Evolutionary conservation across 768 basidiomycete species (phyloP).

Genomic region (Kwoniella mangroviensis): DNA sequence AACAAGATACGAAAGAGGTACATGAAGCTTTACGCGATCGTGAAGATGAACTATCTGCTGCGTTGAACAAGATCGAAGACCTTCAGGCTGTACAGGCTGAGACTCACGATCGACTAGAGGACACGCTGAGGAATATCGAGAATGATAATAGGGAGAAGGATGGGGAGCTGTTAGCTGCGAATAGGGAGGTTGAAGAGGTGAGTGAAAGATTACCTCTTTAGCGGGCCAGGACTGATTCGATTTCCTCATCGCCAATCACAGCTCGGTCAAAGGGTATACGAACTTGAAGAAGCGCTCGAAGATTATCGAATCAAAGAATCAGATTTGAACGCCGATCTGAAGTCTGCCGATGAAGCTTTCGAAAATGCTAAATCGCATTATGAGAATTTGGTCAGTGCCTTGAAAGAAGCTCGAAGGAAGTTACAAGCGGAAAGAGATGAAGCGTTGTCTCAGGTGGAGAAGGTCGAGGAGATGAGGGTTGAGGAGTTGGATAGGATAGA

Average conservation of each 20-base stretch:
- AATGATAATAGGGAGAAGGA: slow-evolving; percentile 79
- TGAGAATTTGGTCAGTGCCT: slow-evolving; percentile 73
- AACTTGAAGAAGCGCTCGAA: slow-evolving; percentile 85
- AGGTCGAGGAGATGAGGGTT: slow-evolving; percentile 25
- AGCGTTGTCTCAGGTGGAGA: slow-evolving; percentile 12
- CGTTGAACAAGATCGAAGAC: slow-evolving; percentile 73
- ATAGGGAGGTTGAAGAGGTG: slow-evolving; percentile 77
- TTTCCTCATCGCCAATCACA: slow-evolving; percentile 16
- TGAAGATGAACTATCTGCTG: slow-evolving; percentile 76
- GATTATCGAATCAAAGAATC: slow-evolving; percentile 52
- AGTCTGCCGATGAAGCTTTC: slow-evolving; percentile 57
- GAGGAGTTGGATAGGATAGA: slow-evolving; percentile 25
- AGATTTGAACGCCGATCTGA: slow-evolving; percentile 65
- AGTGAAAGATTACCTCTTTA: slow-evolving; percentile 9
- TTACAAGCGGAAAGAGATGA: slow-evolving; percentile 39
- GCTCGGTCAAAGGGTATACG: slow-evolving; percentile 72
- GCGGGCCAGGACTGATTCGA: too few species aligned
- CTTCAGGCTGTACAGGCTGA: slow-evolving; percentile 64
- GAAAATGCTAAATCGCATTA: slow-evolving; percentile 67
- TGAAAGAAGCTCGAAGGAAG: slow-evolving; percentile 72
- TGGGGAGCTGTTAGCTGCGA: slow-evolving; percentile 72
- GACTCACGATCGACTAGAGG: slow-evolving; percentile 49
- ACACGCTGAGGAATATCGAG: slow-evolving; percentile 66
- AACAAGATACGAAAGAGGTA: slow-evolving; percentile 43
- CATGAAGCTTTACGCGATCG: slow-evolving; percentile 64